Evolutionary conservation across 2,329 filamentous ascomycete species (phyloP).

Genomic region (Fusarium anguioides): DNA sequence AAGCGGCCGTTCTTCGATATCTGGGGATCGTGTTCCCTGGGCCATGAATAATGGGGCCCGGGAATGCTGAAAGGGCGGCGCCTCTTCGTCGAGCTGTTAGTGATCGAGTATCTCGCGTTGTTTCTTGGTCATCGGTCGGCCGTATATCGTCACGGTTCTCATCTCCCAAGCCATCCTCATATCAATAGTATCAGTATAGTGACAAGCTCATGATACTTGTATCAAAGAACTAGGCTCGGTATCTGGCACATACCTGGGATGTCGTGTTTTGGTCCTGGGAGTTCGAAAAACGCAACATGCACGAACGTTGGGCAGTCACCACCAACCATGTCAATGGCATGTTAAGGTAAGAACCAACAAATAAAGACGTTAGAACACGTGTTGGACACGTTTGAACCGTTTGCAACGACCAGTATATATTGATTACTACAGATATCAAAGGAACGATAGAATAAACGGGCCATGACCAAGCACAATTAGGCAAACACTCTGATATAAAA

Average conservation of each 20-base stretch:
- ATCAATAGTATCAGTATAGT: not conserved
- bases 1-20: not conserved
- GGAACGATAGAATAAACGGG: not conserved
- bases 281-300: not conserved
- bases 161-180: not conserved
- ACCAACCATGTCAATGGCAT: not conserved
- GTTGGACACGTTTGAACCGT: not conserved
- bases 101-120: not conserved
- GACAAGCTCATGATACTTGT: no score
- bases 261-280: not conserved
- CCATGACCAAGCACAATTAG: not conserved
- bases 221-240: no score
- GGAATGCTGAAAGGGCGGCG: accelerated
- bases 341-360: not conserved
- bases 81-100: not conserved
- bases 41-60: accelerated
- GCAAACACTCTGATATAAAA: slow-evolving; percentile 7
- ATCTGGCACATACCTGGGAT: not conserved
- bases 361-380: not conserved
- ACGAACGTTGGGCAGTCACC: not conserved
- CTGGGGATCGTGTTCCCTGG: not conserved
- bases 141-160: not conserved
- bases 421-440: not conserved
- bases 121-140: not conserved
- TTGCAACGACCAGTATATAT: not conserved